These are phyloP conservation scores for Psophocarpus tetragonolobus DNA, from an alignment of 306 rosid genomes.

Conservation along the genomic window DNA sequence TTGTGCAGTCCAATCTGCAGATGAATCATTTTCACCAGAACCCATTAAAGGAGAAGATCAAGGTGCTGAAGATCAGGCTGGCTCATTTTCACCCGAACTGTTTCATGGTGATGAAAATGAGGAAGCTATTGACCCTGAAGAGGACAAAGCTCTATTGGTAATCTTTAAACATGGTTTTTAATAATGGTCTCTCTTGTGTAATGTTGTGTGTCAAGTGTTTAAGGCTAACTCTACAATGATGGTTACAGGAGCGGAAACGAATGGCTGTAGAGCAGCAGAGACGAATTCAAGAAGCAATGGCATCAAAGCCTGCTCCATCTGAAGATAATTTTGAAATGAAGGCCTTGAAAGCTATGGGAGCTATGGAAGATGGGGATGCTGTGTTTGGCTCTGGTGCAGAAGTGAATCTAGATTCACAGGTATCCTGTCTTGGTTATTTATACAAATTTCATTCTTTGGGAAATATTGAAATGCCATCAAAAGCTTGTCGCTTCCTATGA, in stretches of 20 bases:
- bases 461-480: not conserved
- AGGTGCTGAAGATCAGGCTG: not conserved
- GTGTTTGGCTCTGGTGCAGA: not conserved
- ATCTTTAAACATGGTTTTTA: not conserved
- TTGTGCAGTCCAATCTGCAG: not conserved
- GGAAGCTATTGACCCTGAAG: not conserved
- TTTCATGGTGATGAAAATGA: not conserved
- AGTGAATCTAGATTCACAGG: conserved; percentile 3
- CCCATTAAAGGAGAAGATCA: not conserved
- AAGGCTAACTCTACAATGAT: not conserved
- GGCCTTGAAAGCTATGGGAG: conserved; percentile 1
- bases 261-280: not conserved
- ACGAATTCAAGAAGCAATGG: not conserved
- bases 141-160: not conserved
- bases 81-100: not conserved
- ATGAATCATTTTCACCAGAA: not conserved
- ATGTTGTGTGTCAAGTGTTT: not conserved
- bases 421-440: not conserved
- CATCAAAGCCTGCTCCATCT: not conserved
- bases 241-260: not conserved
- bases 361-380: not conserved
- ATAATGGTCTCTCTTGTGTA: not conserved
- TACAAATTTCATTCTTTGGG: not conserved
- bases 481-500: not conserved
- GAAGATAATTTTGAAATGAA: conserved; percentile 3